These are phyloP conservation scores for Leishmania gerbilli DNA, from an alignment of 208 protist species.

Conservation along the genomic window DNA sequence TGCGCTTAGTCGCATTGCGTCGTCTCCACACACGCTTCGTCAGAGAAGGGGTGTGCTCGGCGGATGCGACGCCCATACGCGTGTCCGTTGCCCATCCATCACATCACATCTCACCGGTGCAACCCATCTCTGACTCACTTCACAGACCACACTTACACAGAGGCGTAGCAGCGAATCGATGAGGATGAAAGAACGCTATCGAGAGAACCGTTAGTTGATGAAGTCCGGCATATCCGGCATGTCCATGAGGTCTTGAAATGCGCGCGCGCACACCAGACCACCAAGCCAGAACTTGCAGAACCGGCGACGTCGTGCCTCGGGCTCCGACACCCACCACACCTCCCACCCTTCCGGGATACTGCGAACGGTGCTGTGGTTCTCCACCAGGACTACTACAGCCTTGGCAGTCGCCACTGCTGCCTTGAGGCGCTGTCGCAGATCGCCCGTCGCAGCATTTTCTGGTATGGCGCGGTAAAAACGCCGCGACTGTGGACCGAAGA, in stretches of 20 bases:
- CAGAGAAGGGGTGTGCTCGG: not conserved
- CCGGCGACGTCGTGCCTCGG: constrained; percentile 50
- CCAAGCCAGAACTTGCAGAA: constrained; percentile 73
- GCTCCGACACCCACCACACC: constrained; percentile 73
- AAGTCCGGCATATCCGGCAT: constrained; percentile 88
- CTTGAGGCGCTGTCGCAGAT: constrained; percentile 26
- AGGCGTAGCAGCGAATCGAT: not conserved
- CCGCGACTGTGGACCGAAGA: constrained; percentile 17
- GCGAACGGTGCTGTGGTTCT: constrained; percentile 12
- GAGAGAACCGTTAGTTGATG: constrained; percentile 33
- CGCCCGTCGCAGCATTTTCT: not conserved
- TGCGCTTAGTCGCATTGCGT: not conserved
- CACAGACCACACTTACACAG: not conserved
- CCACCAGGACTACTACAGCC: constrained; percentile 29
- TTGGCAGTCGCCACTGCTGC: constrained; percentile 27
- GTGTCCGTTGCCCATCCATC: too few species aligned
- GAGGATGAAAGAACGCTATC: not conserved
- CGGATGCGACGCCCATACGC: not conserved
- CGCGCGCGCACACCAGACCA: constrained; percentile 40
- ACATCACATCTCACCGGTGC: not conserved
- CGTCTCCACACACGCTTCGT: not conserved
- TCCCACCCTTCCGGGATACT: constrained; percentile 52
- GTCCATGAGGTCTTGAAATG: constrained; percentile 73
- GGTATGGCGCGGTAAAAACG: constrained; percentile 18
- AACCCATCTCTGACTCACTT: not conserved